These are phyloP conservation scores for Postia placenta DNA, from an alignment of 768 basidiomycete genomes.

Conservation along the genomic window DNA sequence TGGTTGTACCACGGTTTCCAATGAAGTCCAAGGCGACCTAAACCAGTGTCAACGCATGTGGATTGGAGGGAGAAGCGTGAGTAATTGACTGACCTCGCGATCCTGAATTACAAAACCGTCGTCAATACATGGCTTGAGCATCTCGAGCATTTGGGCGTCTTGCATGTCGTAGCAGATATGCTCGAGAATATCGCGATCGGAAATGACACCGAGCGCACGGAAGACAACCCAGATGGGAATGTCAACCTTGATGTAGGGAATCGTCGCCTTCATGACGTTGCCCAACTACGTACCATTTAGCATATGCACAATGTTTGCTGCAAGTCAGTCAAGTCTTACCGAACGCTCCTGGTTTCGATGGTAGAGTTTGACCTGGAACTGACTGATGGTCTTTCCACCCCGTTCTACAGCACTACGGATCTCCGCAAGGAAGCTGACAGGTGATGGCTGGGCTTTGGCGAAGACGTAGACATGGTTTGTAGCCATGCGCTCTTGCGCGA, in stretches of 20 bases:
- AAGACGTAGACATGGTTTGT: conserved; percentile 99
- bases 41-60: conserved; percentile 10
- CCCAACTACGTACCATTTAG: conserved; percentile 46
- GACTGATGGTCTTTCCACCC: conserved; percentile 96
- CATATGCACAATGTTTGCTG: not conserved
- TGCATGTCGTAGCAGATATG: conserved; percentile 99
- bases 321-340: conserved; percentile 40
- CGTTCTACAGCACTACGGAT: conserved; percentile 97
- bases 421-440: conserved; percentile 92
- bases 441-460: conserved; percentile 94
- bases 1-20: conserved; percentile 94
- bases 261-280: conserved; percentile 93
- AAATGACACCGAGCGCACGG: conserved; percentile 94
- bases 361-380: conserved; percentile 97
- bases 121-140: conserved; percentile 97
- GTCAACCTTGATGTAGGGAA: conserved; percentile 97
- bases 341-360: conserved; percentile 85
- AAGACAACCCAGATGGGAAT: conserved; percentile 99
- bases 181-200: conserved; percentile 94
- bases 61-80: not conserved
- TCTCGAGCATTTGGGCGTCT: conserved; percentile 93
- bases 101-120: conserved; percentile 98
- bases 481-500: conserved; percentile 99
- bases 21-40: conserved; percentile 90
- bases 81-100: conserved; percentile 65